Base-by-base conservation (phyloP, 1,139 yeast genomes). In the Lodderomyces orthopsilosis region DNA sequence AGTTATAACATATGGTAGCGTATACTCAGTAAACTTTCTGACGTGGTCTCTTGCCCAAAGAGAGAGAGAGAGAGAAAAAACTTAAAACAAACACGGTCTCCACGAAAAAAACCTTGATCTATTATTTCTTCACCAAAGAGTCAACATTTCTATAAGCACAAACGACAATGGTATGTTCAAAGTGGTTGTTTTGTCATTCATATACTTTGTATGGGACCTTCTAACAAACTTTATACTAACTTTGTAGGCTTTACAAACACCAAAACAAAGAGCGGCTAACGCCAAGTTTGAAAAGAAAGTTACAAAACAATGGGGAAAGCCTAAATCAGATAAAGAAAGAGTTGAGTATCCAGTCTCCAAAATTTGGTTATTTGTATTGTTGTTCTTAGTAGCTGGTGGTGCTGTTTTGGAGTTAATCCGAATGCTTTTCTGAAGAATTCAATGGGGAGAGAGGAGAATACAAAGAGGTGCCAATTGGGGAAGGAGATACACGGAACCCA, bases 211-310 rank as follows among this genome's bases (percentile, higher is more conserved):
- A n/a, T n/a, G n/a, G n/a, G n/a, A n/a, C n/a, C n/a, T n/a, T n/a
- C n/a, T 27, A 23, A 15, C 35, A 23, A 40, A 35, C 37, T 14
- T 12, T 28, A 14, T 32, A 21, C 19, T 27, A 27, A 27, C 32
- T 27, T 6, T 4, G 6, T 14, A 43, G 77, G 77, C 74, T 38
- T 50, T 66, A 37, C 96, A 87, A 74, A 84, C 95, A 23, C 91
- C 93, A 46, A 81, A 77, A 57, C 96, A 90, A 69, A 84, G 91
- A 68, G 73, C 77, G 47, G 96, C 96, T 19, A 91, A 90, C 65
- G 78, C 79, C 56, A 86, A 81, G 62, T 91, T 83, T 64, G 89
- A 86, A 56, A 86, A 83, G 63, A 76, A 74, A 56, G 81, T 84
- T 54, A 85, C 82, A 57, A 74, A 76, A 47, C 78, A 79, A 63